Percentiles rank a stretch among this genome's conserved stretches.
phyloP scores from a whole-genome alignment of 345 rosid species.

The Lumnitzera racemosa region DNA sequence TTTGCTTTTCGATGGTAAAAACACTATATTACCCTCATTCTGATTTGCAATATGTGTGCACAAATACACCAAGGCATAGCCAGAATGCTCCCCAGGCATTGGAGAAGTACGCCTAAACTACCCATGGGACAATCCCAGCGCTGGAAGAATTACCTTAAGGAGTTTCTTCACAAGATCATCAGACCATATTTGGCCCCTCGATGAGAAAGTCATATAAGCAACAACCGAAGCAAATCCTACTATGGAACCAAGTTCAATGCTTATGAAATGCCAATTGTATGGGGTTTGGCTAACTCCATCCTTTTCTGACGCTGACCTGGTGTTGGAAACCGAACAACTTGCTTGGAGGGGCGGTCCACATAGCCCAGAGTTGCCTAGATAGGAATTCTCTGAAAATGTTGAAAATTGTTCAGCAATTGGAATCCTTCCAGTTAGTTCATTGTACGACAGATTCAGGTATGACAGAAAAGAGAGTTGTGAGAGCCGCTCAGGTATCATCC shows the following conservation, averaged over 20 bases:
- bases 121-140: slow-evolving; percentile 16
- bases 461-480: slow-evolving; percentile 21
- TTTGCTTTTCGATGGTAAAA: too few relatives aligned
- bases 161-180: slow-evolving; percentile 27
- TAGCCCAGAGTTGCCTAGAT: slow-evolving; percentile 22
- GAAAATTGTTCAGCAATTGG: slow-evolving; percentile 21
- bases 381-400: slow-evolving; percentile 18
- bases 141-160: slow-evolving; percentile 26
- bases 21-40: too few relatives aligned
- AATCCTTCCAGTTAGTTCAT: slow-evolving; percentile 24
- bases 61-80: too few relatives aligned
- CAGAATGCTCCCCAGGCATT: too few relatives aligned
- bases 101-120: too few relatives aligned
- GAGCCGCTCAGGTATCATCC: slow-evolving; percentile 19
- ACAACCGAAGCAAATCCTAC: slow-evolving; percentile 27
- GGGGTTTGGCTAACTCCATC: background rate
- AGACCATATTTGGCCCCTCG: slow-evolving; percentile 13
- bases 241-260: slow-evolving; percentile 34
- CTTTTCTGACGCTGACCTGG: background rate
- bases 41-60: too few relatives aligned
- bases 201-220: slow-evolving; percentile 25
- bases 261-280: slow-evolving; percentile 35
- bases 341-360: slow-evolving; percentile 20
- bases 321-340: background rate
- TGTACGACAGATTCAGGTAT: slow-evolving; percentile 30